Conservation (phyloP, 192 early-diverging fungal genomes). For the Spizellomyces punctatus region DNA sequence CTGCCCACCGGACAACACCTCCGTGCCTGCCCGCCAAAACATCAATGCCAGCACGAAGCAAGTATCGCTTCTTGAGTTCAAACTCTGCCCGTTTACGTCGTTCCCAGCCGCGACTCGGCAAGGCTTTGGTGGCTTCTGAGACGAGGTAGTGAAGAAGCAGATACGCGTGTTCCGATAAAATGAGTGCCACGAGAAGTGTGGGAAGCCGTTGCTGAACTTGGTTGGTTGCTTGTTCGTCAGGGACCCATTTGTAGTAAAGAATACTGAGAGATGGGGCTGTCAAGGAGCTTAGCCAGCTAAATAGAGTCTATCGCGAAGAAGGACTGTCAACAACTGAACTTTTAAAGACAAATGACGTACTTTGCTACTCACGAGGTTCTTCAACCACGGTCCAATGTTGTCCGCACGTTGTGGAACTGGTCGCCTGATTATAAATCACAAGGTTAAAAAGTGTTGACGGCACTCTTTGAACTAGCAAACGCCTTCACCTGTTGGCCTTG, state of each 20-base stretch:
- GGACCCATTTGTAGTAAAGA: conserved; percentile 45
- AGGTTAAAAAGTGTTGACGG: background rate
- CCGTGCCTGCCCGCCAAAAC: conserved; percentile 27
- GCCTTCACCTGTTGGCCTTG: conserved; percentile 37
- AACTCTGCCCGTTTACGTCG: conserved; percentile 19
- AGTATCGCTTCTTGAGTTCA: conserved; percentile 28
- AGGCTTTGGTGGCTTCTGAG: conserved; percentile 6
- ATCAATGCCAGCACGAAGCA: conserved; percentile 34
- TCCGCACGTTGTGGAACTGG: conserved; percentile 73
- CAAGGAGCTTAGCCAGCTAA: conserved; percentile 36
- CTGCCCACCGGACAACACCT: conserved; percentile 22
- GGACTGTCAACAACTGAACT: background rate
- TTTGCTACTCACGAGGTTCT: conserved; percentile 47
- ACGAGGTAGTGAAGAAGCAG: conserved; percentile 27
- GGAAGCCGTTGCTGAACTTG: conserved; percentile 25
- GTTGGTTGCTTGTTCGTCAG: conserved; percentile 1
- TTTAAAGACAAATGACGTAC: background rate
- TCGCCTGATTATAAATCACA: conserved; percentile 58
- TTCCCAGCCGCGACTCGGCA: conserved; percentile 24
- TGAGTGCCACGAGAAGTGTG: conserved; percentile 6
- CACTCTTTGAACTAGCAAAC: background rate
- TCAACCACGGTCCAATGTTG: conserved; percentile 78
- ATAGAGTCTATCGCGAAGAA: conserved; percentile 4
- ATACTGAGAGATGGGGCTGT: conserved; percentile 27
- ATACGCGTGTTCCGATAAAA: conserved; percentile 39